phyloP scores from a whole-genome alignment of 495 filamentous ascomycete species.

The Clavariopsis aquatica region DNA sequence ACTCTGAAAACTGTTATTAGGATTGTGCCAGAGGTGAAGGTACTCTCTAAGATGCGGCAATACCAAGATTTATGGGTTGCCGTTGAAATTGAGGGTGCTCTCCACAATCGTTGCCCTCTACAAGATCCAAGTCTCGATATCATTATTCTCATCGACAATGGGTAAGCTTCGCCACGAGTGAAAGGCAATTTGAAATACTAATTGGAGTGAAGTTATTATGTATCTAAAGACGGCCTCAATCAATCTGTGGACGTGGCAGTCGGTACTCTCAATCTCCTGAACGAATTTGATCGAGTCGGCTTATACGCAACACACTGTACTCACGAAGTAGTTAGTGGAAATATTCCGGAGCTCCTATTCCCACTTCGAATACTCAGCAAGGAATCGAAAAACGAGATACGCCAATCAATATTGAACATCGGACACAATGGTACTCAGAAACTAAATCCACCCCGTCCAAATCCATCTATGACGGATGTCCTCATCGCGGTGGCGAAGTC shows the following conservation, averaged over 20 bases:
- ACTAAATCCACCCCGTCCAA: constrained; percentile 9
- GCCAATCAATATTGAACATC: background rate
- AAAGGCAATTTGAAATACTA: background rate
- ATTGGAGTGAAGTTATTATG: constrained; percentile 9
- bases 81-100: constrained; percentile 14
- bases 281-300: constrained; percentile 3
- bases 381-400: background rate
- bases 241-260: background rate
- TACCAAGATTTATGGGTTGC: constrained; percentile 9
- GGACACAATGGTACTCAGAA: background rate
- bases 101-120: constrained; percentile 3
- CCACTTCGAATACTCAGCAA: background rate
- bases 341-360: background rate
- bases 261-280: background rate
- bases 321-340: constrained; percentile 7
- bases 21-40: background rate
- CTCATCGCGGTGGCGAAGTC: constrained; percentile 7
- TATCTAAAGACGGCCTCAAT: background rate
- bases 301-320: constrained; percentile 19
- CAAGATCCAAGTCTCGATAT: constrained; percentile 5
- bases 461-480: constrained; percentile 17
- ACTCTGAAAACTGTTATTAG: background rate
- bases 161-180: background rate
- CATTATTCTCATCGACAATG: constrained; percentile 20
- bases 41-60: constrained; percentile 1